Evolutionary conservation across 2,329 filamentous ascomycete species (phyloP).

Genomic region (Pyricularia pennisetigena): DNA sequence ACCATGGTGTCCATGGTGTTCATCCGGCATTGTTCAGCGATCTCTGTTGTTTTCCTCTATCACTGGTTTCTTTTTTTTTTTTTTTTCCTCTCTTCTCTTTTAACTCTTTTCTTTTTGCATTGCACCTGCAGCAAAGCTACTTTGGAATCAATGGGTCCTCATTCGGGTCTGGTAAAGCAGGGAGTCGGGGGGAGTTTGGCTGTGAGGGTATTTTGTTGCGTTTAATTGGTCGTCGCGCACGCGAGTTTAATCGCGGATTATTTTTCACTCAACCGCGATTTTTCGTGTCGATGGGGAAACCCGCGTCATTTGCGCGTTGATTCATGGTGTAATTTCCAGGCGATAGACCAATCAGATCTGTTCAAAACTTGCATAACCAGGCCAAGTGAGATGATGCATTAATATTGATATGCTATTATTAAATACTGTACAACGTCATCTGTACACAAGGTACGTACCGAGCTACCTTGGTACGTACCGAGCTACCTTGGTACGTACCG

Average conservation of each 20-base stretch:
- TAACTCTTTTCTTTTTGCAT: slow-evolving; percentile 2
- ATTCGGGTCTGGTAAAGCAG: neutral
- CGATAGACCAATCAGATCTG: neutral
- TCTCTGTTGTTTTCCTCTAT: neutral
- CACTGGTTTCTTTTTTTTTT: neutral
- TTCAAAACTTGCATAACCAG: neutral
- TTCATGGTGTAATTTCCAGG: neutral
- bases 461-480: too few species aligned
- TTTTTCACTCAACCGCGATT: neutral
- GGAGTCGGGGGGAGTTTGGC: neutral
- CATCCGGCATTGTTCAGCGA: slow-evolving; percentile 3
- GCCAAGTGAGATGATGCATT: neutral
- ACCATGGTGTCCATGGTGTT: neutral
- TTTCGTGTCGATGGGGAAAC: neutral
- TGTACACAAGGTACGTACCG: too few species aligned
- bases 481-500: too few species aligned
- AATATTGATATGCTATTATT: neutral
- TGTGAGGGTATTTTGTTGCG: neutral
- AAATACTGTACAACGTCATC: too few species aligned
- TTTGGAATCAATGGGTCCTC: neutral
- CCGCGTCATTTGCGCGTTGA: neutral
- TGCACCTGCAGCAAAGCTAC: slow-evolving; percentile 1
- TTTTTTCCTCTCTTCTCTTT: neutral
- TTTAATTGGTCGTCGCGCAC: neutral
- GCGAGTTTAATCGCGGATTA: neutral